Evolutionary conservation across 352 stramenopile species (phyloP), one percentile per base, ranked within the genome.

Genomic region (Phytophthora tentaculata): DNA sequence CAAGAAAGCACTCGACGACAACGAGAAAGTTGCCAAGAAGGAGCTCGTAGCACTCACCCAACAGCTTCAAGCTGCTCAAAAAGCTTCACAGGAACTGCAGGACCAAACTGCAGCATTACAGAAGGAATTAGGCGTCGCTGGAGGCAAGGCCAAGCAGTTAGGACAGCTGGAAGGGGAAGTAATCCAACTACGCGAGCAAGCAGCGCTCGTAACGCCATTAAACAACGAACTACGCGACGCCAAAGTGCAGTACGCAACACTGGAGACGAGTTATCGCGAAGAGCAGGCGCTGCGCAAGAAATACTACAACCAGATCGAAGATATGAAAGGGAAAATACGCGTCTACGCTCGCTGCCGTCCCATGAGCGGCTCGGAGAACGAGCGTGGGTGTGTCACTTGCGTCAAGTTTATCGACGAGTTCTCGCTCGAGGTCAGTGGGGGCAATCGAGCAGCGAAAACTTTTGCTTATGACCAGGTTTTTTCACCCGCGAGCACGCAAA

Each of bases 251-350:
- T 69, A 81, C 19, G 54, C 47, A 19, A 88, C 84, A 23, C 77
- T 96, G 20, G 86, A 95, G 48, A 72, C 67, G 29, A 92, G 84
- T 61, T 97, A 97, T 73, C 86, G 82, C 20, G 89, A 97, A 57
- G 91, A 98, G 64, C 88, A 97, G 65, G 66, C 80, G 22, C 79
- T 98, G 59, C 88, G 93, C 20, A 98, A 98, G 79, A 98, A 98
- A 65, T 98, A 98, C 69, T 98, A 96, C 83, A 98, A 98, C 75
- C 89, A 90, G 80, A 97, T 98, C 70, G 94, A 98, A 67, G 94
- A 98, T 77, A 97, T 98, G 90, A 98, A 98, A 66, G 94, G 94
- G 32, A 98, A 98, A 74, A 98, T 98, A 71, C 87, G 94, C 29
- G 94, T 98, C 19, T 98, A 88, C 71, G 92, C 90, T 20, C 89